A percentile compares a stretch with the other conserved stretches of the same genome.
Conservation (phyloP, 768 basidiomycete species). For the Tylopilus intermedius region DNA sequence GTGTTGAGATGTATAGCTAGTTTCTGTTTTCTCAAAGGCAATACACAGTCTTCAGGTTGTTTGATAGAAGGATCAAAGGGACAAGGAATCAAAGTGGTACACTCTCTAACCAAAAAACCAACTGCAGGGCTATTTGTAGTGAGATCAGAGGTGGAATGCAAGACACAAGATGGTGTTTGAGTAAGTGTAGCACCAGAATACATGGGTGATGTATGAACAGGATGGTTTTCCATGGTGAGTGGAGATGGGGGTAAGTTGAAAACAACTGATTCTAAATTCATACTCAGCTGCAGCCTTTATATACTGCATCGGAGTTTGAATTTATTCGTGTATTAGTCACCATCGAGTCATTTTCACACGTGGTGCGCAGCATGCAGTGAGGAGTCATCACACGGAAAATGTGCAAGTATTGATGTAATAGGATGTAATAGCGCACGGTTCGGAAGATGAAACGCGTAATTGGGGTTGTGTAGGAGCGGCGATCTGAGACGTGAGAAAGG, state of each 20-base stretch:
- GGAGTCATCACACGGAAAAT: background rate
- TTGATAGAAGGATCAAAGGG: background rate
- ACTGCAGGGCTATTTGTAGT: background rate
- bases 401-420: background rate
- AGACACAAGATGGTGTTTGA: background rate
- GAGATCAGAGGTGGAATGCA: background rate
- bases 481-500: constrained; percentile 10
- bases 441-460: background rate
- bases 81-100: background rate
- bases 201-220: constrained; percentile 7
- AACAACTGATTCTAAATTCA: background rate
- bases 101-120: constrained; percentile 5
- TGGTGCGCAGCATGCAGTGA: background rate
- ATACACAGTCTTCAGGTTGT: background rate
- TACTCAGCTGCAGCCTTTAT: constrained; percentile 4
- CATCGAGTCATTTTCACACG: background rate
- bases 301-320: constrained; percentile 18
- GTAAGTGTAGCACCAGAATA: background rate
- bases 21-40: constrained; percentile 3
- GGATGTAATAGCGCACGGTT: too few species aligned
- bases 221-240: background rate
- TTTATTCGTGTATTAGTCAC: background rate
- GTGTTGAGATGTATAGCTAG: constrained; percentile 17
- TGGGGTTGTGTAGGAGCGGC: background rate
- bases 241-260: background rate